Percentiles rank a stretch among this genome's conserved stretches.
Conservation (phyloP, 73 alveolate species). For the Paramecium caudatum region DNA sequence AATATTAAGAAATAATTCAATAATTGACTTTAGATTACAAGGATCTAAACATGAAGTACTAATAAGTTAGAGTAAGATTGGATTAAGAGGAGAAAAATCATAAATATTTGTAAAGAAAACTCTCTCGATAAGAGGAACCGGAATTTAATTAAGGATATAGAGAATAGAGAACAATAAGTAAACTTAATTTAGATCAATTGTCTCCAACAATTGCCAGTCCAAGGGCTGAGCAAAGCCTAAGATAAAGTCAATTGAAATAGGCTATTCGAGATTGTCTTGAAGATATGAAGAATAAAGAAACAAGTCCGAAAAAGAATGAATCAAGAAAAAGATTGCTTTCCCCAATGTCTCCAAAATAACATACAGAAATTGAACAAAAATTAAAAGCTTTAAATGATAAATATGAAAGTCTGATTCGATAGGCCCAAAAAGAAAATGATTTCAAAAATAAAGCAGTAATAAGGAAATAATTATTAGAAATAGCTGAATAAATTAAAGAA, state of each 20-base stretch:
- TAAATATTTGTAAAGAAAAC: slow-evolving; percentile 22
- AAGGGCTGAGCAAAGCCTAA: slow-evolving; percentile 7
- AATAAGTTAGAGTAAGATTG: background rate
- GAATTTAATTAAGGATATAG: slow-evolving; percentile 14
- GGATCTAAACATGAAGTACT: background rate
- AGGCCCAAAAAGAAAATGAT: slow-evolving; percentile 41
- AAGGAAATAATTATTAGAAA: slow-evolving; percentile 40
- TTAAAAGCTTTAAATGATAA: slow-evolving; percentile 28
- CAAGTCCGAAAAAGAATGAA: slow-evolving; percentile 3
- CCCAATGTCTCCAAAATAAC: slow-evolving; percentile 35
- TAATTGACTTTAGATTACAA: slow-evolving; percentile 30
- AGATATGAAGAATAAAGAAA: background rate
- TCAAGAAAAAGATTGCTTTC: slow-evolving; percentile 47
- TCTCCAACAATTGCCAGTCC: slow-evolving; percentile 32
- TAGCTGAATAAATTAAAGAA: slow-evolving; percentile 53
- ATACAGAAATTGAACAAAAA: background rate
- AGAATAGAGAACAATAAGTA: slow-evolving; percentile 44
- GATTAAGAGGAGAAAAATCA: slow-evolving; percentile 5
- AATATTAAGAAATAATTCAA: background rate
- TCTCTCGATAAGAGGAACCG: slow-evolving; percentile 9
- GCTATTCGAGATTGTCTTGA: background rate
- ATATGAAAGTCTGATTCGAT: slow-evolving; percentile 27
- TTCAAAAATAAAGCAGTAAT: slow-evolving; percentile 34
- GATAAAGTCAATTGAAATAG: slow-evolving; percentile 17
- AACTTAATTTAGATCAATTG: slow-evolving; percentile 11